Conservation (phyloP, 164 flowering plant genomes). For the Magnolia kwangsiensis region DNA sequence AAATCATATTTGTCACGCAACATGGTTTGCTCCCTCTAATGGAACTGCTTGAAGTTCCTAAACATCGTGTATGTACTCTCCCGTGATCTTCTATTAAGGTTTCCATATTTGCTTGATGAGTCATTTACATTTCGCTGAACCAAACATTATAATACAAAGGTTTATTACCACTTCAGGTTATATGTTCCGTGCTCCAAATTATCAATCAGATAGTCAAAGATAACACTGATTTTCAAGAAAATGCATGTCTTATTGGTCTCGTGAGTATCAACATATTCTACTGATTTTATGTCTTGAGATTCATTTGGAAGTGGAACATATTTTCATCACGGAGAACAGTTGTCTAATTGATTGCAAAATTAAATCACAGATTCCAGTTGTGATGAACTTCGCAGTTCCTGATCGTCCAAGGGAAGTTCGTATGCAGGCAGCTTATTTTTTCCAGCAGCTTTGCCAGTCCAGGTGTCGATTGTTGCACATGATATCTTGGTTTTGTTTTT, state of each 20-base stretch:
- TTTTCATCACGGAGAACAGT: too few species aligned
- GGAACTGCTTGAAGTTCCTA: slow-evolving; percentile 89
- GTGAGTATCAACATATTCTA: slow-evolving; percentile 41
- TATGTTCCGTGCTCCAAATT: slow-evolving; percentile 88
- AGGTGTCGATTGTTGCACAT: slow-evolving; percentile 42
- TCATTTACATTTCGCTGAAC: not conserved
- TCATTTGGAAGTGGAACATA: not conserved
- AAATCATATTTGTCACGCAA: slow-evolving; percentile 74
- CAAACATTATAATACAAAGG: not conserved
- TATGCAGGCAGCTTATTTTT: slow-evolving; percentile 91
- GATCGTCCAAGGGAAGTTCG: slow-evolving; percentile 92
- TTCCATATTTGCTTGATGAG: not conserved
- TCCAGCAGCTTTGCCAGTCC: slow-evolving; percentile 97
- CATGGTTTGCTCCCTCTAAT: slow-evolving; percentile 91
- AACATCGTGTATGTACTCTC: slow-evolving; percentile 59
- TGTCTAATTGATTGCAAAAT: slow-evolving; percentile 12
- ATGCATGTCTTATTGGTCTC: slow-evolving; percentile 95
- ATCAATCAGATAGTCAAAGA: slow-evolving; percentile 85
- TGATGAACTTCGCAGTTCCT: slow-evolving; percentile 82
- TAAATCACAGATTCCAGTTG: slow-evolving; percentile 66
- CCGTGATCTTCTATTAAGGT: not conserved
- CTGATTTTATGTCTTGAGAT: not conserved
- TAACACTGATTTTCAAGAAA: slow-evolving; percentile 82
- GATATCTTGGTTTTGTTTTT: not conserved
- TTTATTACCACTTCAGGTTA: slow-evolving; percentile 50